phyloP scores from a whole-genome alignment of 1,284 basidiomycete genomes.

The Trametes pubescens region DNA sequence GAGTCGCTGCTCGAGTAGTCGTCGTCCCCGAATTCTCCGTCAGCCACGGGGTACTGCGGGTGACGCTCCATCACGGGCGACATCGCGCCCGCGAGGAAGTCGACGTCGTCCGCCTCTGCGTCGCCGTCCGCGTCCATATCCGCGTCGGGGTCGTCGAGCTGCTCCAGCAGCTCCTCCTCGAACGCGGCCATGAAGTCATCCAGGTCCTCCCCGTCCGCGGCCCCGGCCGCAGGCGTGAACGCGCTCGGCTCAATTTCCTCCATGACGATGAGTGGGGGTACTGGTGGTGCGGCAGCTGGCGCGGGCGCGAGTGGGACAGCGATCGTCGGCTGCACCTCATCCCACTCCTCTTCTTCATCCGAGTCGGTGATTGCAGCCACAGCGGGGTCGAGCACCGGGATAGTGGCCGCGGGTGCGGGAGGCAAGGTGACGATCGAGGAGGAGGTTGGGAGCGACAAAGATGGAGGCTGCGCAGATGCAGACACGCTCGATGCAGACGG shows the following conservation, averaged over 20 bases:
- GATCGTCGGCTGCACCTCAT: constrained; percentile 48
- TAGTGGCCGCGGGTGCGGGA: constrained; percentile 5
- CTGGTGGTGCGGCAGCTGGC: constrained; percentile 20
- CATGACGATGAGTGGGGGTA: constrained; percentile 36
- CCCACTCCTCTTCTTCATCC: constrained; percentile 56
- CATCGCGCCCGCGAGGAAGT: constrained; percentile 45
- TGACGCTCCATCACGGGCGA: constrained; percentile 50
- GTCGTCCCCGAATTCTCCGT: constrained; percentile 48
- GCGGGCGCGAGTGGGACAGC: constrained; percentile 22
- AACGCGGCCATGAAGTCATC: constrained; percentile 46
- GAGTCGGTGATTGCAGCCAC: constrained; percentile 50
- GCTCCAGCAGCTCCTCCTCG: constrained; percentile 54
- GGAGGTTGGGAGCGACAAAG: constrained; percentile 32
- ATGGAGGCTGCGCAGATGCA: constrained; percentile 20
- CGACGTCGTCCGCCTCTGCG: constrained; percentile 36
- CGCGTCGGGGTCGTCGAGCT: constrained; percentile 46
- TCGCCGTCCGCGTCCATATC: constrained; percentile 30
- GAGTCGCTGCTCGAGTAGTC: constrained; percentile 72
- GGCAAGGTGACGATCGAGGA: constrained; percentile 29
- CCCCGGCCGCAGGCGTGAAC: constrained; percentile 35
- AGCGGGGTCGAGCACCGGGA: background rate
- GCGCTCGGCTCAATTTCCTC: constrained; percentile 39
- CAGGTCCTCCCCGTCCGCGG: constrained; percentile 46
- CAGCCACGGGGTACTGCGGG: constrained; percentile 53
- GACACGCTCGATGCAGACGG: constrained; percentile 32